These are phyloP conservation scores for Hymenoscyphus linearis DNA, from an alignment of 2,329 filamentous ascomycete genomes.

Conservation along the genomic window DNA sequence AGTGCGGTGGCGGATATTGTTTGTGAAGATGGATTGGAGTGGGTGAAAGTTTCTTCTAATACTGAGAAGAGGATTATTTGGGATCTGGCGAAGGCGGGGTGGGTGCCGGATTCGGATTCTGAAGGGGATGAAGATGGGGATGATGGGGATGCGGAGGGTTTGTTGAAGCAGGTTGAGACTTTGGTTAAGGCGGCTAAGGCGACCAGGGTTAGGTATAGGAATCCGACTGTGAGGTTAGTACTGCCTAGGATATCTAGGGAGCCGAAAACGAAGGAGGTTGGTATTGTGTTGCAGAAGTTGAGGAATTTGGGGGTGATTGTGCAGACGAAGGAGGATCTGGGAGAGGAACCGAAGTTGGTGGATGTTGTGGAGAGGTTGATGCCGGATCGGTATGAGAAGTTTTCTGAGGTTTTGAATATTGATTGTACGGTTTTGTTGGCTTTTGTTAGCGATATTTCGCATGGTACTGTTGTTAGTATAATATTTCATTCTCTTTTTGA, in stretches of 20 bases:
- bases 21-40: constrained; percentile 55
- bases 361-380: constrained; percentile 32
- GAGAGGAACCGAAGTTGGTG: constrained; percentile 14
- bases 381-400: constrained; percentile 34
- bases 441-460: constrained; percentile 57
- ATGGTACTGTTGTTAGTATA: constrained; percentile 25
- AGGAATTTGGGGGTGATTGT: constrained; percentile 39
- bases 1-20: constrained; percentile 60
- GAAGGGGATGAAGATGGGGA: constrained; percentile 39
- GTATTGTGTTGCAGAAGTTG: constrained; percentile 51
- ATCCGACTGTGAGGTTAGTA: constrained; percentile 55
- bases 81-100: constrained; percentile 64
- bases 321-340: constrained; percentile 27
- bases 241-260: constrained; percentile 51
- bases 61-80: constrained; percentile 59
- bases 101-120: constrained; percentile 42
- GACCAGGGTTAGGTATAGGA: constrained; percentile 52
- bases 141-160: constrained; percentile 43
- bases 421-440: constrained; percentile 64
- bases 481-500: not conserved
- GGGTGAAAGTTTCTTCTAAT: constrained; percentile 64
- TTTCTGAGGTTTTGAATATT: constrained; percentile 45
- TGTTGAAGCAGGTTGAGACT: constrained; percentile 55
- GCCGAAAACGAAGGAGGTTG: constrained; percentile 46
- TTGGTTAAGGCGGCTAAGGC: constrained; percentile 52